A percentile compares a stretch with the other conserved stretches of the same genome.
Evolutionary conservation across 306 rosid species (phyloP).

Genomic region (Rubus idaeus): DNA sequence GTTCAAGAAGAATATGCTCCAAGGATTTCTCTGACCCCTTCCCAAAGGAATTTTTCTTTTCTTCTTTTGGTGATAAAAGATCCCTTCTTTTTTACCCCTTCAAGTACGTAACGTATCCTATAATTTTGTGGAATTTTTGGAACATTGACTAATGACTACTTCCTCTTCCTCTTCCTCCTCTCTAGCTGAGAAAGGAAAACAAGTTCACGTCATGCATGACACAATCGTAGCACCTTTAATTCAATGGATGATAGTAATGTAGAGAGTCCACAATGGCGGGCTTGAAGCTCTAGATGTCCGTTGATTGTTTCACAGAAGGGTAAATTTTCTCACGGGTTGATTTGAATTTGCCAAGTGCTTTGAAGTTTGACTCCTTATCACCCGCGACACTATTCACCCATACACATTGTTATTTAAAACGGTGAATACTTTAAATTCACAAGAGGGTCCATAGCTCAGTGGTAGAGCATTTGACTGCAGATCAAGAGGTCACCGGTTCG

Average conservation of each 20-base stretch:
- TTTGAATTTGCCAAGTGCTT: no score
- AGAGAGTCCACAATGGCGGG: background rate
- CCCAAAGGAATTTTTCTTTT: background rate
- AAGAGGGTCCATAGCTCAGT: conserved; percentile 40
- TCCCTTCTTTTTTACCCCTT: background rate
- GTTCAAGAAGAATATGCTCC: background rate
- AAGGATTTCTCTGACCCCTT: background rate
- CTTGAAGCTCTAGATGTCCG: conserved; percentile 7
- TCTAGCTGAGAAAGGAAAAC: background rate
- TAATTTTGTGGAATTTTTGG: background rate
- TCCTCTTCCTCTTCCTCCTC: background rate
- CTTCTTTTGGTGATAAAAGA: background rate
- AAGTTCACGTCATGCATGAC: background rate
- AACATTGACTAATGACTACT: background rate
- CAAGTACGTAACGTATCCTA: background rate
- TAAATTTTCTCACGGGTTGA: no score
- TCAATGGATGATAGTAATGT: background rate
- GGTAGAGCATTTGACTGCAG: conserved; percentile 46
- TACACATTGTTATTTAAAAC: no score
- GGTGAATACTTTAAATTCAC: background rate
- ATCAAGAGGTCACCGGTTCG: conserved; percentile 44
- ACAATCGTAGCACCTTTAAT: background rate
- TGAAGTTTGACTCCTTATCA: no score
- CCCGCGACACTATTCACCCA: no score
- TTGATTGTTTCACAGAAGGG: conserved; percentile 6